Evolutionary conservation across 1,284 basidiomycete species (phyloP), one percentile per base, ranked within the genome.

Genomic region (Waitea zeae): DNA sequence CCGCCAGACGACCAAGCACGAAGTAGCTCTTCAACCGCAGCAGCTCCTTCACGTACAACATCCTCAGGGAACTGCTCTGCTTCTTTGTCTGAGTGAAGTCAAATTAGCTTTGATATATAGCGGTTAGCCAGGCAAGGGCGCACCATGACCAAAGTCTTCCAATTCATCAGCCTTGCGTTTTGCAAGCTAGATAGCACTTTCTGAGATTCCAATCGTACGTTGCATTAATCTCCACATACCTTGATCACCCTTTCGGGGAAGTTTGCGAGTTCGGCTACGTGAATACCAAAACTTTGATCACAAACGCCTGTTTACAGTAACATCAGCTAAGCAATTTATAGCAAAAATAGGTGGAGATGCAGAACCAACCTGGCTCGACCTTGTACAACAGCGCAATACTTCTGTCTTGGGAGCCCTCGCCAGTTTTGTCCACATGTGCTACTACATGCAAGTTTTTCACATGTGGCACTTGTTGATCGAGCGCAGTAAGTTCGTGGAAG

Each of bases 241-340:
- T n/a, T n/a, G n/a, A n/a, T n/a, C n/a, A n/a, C n/a, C n/a, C n/a
- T 12, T 37, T 92, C 83, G 0, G 93, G 95, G 57, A 99, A 98
- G 49, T 93, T 88, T 9, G 95, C 93, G 24, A 98, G 62, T 51
- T 93, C 74, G 0, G 95, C 95, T 14, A 99, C 95, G 46, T 98
- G 92, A 31, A 99, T 98, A 56, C 95, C 95, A 48, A 97, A 96
- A 50, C 87, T 92, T 54, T 97, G 93, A 49, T 98, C 93, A 41
- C 86, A 87, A 27, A 89, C 67, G 11, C 84, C 82, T 67, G 17
- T 9, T 9, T 13, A 17, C 5, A n/a, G 14, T 22, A 36, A 9
- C 1, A 12, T 36, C 14, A 31, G 36, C 3, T 17, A 30, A 13
- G 17, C 3, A n/a, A n/a, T n/a, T n/a, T n/a, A n/a, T n/a, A n/a